These are phyloP conservation scores for Blastobotrys attinorum DNA, from an alignment of 805 yeast species.

Conservation along the genomic window DNA sequence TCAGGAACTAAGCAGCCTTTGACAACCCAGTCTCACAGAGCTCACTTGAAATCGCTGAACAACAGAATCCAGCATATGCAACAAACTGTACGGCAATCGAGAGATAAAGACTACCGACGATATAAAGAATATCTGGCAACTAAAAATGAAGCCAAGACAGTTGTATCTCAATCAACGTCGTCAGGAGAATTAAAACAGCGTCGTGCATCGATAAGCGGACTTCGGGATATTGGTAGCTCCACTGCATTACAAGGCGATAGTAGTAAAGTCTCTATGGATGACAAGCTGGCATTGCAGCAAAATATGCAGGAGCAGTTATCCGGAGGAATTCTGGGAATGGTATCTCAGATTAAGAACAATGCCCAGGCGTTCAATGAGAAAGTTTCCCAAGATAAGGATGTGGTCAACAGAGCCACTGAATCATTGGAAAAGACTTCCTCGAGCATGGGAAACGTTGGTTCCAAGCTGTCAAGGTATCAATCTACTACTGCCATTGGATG, in stretches of 20 bases:
- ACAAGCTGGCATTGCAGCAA: slow-evolving; percentile 23
- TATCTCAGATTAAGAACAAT: slow-evolving; percentile 39
- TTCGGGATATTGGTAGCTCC: too few species aligned
- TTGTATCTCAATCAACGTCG: background rate
- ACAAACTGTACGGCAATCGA: slow-evolving; percentile 7
- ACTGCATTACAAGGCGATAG: background rate
- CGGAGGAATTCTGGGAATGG: slow-evolving; percentile 41
- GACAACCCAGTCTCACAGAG: background rate
- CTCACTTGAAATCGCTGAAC: slow-evolving; percentile 12
- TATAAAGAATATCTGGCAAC: slow-evolving; percentile 1
- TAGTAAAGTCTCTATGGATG: slow-evolving; percentile 12
- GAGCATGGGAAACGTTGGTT: slow-evolving; percentile 30
- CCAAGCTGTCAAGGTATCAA: slow-evolving; percentile 27
- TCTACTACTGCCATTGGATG: slow-evolving; percentile 31
- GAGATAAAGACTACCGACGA: slow-evolving; percentile 5
- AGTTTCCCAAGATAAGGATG: slow-evolving; percentile 29
- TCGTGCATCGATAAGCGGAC: slow-evolving; percentile 2
- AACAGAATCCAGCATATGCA: slow-evolving; percentile 9
- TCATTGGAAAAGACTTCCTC: slow-evolving; percentile 29
- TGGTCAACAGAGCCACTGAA: slow-evolving; percentile 28
- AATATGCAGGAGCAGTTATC: slow-evolving; percentile 40
- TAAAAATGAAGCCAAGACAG: background rate
- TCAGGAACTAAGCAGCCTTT: background rate
- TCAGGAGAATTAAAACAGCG: slow-evolving; percentile 2
- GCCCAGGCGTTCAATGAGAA: slow-evolving; percentile 38